phyloP scores from a whole-genome alignment of 148 eudicot species.

The Amaranthus hypochondriacus region DNA sequence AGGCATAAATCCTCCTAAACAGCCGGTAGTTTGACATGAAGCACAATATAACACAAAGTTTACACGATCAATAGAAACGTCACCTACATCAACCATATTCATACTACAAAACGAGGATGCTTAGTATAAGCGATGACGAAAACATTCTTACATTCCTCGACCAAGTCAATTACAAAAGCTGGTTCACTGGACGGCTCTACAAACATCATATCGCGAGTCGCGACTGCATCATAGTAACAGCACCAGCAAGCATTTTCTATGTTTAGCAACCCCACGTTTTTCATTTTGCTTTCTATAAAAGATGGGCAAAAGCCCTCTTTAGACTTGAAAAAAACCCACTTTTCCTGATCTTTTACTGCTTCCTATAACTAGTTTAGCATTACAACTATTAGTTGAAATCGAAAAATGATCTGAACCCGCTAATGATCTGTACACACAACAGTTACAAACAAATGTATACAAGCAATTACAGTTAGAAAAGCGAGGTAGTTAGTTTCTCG shows the following conservation, averaged over 20 bases:
- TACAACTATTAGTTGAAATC: constrained; percentile 14
- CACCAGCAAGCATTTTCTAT: background rate
- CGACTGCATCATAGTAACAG: constrained; percentile 4
- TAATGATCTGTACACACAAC: constrained; percentile 20
- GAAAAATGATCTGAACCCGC: background rate
- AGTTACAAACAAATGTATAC: constrained; percentile 12
- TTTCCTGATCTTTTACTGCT: constrained; percentile 1
- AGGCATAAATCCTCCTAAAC: too few species aligned
- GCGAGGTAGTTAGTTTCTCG: constrained; percentile 29
- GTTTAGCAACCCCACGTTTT: constrained; percentile 1
- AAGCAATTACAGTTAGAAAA: constrained; percentile 24
- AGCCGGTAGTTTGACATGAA: too few species aligned
- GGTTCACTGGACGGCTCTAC: constrained; percentile 1
- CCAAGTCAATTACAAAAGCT: background rate
- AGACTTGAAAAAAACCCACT: background rate
- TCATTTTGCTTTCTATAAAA: background rate
- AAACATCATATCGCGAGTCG: background rate
- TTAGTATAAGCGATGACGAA: too few species aligned
- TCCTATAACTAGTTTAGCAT: constrained; percentile 22
- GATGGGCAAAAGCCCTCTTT: background rate
- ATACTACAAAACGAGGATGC: too few species aligned
- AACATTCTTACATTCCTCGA: background rate
- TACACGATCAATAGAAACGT: too few species aligned
- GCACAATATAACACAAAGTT: too few species aligned
- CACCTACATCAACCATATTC: too few species aligned